Conservation (phyloP, 306 rosid species). For the Astragalus membranaceus region DNA sequence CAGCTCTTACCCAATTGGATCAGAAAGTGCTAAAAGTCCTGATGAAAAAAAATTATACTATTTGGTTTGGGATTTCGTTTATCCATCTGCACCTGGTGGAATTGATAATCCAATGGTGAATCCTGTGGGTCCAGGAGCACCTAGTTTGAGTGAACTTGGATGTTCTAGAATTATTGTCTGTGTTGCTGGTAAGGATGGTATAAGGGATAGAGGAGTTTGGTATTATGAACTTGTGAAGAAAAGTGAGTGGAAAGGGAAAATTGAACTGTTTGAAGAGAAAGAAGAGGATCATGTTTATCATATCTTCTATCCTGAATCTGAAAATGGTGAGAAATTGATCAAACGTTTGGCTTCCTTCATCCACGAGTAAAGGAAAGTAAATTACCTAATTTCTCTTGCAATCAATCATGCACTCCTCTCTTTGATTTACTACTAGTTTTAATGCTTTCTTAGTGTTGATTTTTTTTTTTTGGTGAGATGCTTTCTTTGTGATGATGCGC, state of each 20-base stretch:
- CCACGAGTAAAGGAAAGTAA: not conserved
- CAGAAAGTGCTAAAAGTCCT: not conserved
- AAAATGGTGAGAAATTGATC: not conserved
- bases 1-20: constrained; percentile 28
- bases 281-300: constrained; percentile 35
- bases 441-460: too few species aligned
- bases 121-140: constrained; percentile 28
- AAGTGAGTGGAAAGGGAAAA: constrained; percentile 39
- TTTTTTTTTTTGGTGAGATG: too few species aligned
- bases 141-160: constrained; percentile 33
- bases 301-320: constrained; percentile 15
- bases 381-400: too few species aligned
- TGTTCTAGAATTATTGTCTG: constrained; percentile 29
- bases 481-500: too few species aligned
- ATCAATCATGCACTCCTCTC: too few species aligned
- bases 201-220: constrained; percentile 36
- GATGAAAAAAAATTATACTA: not conserved
- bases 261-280: constrained; percentile 24
- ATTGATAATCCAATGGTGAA: constrained; percentile 35
- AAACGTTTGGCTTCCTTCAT: constrained; percentile 6
- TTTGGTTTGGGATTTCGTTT: constrained; percentile 28
- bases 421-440: too few species aligned
- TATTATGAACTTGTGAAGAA: constrained; percentile 25
- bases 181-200: constrained; percentile 26
- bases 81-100: constrained; percentile 31